Evolutionary conservation across 2,329 filamentous ascomycete genomes (phyloP).

Genomic region (Diaporthe batatas): DNA sequence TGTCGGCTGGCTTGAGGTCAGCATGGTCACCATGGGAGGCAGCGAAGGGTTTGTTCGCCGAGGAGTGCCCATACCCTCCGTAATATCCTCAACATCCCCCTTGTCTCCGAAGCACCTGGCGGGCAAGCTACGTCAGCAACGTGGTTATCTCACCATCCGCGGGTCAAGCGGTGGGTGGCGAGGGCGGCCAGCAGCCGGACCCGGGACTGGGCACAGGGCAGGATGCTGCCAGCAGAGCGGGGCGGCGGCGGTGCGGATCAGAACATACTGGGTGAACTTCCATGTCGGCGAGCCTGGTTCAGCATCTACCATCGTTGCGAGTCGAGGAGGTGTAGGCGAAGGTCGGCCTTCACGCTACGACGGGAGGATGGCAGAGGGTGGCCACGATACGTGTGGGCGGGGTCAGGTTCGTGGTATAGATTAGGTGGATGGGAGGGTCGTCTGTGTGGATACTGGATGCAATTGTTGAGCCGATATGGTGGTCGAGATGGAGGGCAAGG

Average conservation of each 20-base stretch:
- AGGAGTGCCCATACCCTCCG: constrained; percentile 67
- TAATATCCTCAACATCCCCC: constrained; percentile 98
- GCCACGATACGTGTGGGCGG: constrained; percentile 31
- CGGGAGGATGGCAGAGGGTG: constrained; percentile 16
- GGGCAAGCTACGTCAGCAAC: constrained; percentile 47
- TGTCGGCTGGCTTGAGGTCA: constrained; percentile 73
- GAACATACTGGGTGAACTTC: constrained; percentile 98
- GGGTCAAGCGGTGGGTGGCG: neutral
- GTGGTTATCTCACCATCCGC: constrained; percentile 19
- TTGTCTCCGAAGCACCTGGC: constrained; percentile 98
- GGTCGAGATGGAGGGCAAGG: constrained; percentile 37
- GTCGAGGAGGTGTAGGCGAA: constrained; percentile 46
- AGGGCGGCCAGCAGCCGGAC: constrained; percentile 3
- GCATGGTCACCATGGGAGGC: constrained; percentile 40
- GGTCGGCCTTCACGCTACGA: constrained; percentile 47
- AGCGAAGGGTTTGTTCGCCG: neutral
- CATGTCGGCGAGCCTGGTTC: constrained; percentile 95
- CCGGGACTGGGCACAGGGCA: constrained; percentile 2
- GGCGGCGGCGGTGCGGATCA: constrained; percentile 24
- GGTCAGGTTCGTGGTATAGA: constrained; percentile 30
- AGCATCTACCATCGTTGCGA: constrained; percentile 91
- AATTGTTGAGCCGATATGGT: constrained; percentile 33
- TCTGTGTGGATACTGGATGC: constrained; percentile 33
- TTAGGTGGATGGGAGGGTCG: constrained; percentile 26
- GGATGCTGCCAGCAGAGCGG: constrained; percentile 4